A percentile compares a stretch with the other conserved stretches of the same genome.
Evolutionary conservation across 768 basidiomycete genomes (phyloP).

Genomic region (Mycena metata): DNA sequence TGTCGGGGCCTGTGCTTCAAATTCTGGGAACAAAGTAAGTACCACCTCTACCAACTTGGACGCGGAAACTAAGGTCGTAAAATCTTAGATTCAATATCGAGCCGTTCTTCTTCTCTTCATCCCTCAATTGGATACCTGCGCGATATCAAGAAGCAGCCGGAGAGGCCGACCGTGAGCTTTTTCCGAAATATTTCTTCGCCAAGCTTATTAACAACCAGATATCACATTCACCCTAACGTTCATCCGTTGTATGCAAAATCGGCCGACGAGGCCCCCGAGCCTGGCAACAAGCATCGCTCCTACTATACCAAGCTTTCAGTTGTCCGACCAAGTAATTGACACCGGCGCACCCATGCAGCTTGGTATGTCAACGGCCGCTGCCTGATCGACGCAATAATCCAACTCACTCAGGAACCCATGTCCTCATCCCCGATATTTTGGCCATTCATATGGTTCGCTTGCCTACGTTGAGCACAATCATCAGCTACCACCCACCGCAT

Average conservation of each 20-base stretch:
- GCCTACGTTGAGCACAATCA: conserved; percentile 53
- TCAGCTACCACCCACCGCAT: conserved; percentile 57
- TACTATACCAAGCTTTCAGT: conserved; percentile 17
- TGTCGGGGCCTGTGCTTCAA: conserved; percentile 64
- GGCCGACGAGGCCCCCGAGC: conserved; percentile 42
- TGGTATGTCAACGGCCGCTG: conserved; percentile 42
- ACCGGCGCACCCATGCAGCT: conserved; percentile 63
- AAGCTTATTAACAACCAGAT: conserved; percentile 51
- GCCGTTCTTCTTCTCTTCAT: conserved; percentile 76
- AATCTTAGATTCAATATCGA: conserved; percentile 62
- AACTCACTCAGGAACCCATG: conserved; percentile 43
- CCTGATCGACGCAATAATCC: background rate
- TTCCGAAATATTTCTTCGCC: background rate
- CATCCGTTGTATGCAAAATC: conserved; percentile 55
- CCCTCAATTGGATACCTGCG: conserved; percentile 71
- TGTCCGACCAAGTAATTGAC: conserved; percentile 58
- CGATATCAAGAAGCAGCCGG: conserved; percentile 64
- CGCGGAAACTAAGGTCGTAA: background rate
- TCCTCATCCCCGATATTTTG: conserved; percentile 62
- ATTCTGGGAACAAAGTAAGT: conserved; percentile 46
- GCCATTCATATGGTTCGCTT: conserved; percentile 68
- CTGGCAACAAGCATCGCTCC: conserved; percentile 35
- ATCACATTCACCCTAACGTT: conserved; percentile 71
- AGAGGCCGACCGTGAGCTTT: conserved; percentile 53
- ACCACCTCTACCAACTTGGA: background rate